A percentile compares a stretch with the other conserved stretches of the same genome.
These are phyloP conservation scores for Globisporangium lucens DNA, from an alignment of 352 stramenopile species.

Conservation along the genomic window DNA sequence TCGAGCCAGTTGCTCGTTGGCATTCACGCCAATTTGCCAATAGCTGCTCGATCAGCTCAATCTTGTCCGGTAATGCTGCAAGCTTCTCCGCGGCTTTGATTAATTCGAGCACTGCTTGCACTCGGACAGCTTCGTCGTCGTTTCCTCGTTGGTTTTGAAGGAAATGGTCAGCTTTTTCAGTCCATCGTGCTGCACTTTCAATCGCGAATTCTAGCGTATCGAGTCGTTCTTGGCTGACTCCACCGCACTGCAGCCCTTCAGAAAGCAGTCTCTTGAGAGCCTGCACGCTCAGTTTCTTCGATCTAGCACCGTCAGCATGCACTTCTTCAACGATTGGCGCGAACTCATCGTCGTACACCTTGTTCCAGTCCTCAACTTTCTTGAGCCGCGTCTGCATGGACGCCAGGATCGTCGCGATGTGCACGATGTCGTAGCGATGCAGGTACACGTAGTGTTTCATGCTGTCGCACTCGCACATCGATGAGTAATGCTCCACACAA, in stretches of 20 bases:
- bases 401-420: conserved; percentile 36
- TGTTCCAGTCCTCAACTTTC: conserved; percentile 40
- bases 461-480: conserved; percentile 75
- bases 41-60: conserved; percentile 27
- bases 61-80: conserved; percentile 18
- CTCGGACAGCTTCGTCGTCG: conserved; percentile 5
- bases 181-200: conserved; percentile 23
- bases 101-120: conserved; percentile 20
- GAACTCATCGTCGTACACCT: conserved; percentile 29
- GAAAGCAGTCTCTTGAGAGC: conserved; percentile 34
- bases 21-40: conserved; percentile 28
- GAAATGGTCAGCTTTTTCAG: conserved; percentile 22
- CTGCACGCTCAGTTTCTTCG: conserved; percentile 14
- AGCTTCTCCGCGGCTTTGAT: conserved; percentile 27
- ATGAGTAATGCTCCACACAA: conserved; percentile 65
- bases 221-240: conserved; percentile 23
- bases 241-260: conserved; percentile 24
- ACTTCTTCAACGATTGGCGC: neutral
- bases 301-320: neutral
- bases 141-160: conserved; percentile 12
- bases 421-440: conserved; percentile 42
- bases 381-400: conserved; percentile 33
- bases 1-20: conserved; percentile 11
- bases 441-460: conserved; percentile 58
- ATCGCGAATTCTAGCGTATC: conserved; percentile 32